A percentile compares a stretch with the other conserved stretches of the same genome.
Evolutionary conservation across 1,284 basidiomycete species (phyloP).

Genomic region (Ceraceosorus guamensis): DNA sequence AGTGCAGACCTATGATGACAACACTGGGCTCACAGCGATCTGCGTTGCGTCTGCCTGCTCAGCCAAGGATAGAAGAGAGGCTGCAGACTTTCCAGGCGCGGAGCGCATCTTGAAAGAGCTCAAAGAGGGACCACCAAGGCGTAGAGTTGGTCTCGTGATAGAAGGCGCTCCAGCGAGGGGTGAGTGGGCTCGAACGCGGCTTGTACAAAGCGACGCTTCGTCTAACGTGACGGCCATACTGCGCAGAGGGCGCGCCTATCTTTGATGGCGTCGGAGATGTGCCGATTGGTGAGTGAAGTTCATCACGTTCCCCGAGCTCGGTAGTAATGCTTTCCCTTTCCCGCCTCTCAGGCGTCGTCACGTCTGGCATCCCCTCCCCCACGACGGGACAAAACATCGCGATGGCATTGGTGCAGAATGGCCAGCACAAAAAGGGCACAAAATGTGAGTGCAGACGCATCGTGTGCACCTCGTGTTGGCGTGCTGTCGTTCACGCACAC

Average conservation of each 20-base stretch:
- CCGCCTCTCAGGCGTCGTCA: constrained; percentile 59
- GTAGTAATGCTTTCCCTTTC: neutral
- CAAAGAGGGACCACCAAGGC: constrained; percentile 63
- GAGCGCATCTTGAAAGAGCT: constrained; percentile 71
- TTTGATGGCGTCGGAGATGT: constrained; percentile 7
- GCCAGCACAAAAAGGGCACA: constrained; percentile 85
- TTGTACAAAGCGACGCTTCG: neutral
- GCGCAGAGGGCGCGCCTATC: constrained; percentile 44
- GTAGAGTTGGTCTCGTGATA: constrained; percentile 76
- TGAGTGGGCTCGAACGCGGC: neutral
- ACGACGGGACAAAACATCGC: constrained; percentile 85
- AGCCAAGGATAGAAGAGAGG: constrained; percentile 73
- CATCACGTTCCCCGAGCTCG: neutral
- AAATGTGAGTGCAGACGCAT: constrained; percentile 42
- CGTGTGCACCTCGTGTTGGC: neutral
- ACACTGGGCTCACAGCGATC: neutral
- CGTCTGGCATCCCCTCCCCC: constrained; percentile 92
- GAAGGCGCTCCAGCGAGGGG: constrained; percentile 70
- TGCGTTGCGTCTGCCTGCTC: neutral
- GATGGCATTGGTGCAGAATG: constrained; percentile 77
- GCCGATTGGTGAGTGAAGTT: neutral
- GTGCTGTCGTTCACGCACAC: too few species aligned
- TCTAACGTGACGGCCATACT: neutral
- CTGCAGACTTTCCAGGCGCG: constrained; percentile 70
- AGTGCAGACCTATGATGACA: neutral